phyloP scores from a whole-genome alignment of 2,329 filamentous ascomycete species.

The Stachybotrys chartarum region DNA sequence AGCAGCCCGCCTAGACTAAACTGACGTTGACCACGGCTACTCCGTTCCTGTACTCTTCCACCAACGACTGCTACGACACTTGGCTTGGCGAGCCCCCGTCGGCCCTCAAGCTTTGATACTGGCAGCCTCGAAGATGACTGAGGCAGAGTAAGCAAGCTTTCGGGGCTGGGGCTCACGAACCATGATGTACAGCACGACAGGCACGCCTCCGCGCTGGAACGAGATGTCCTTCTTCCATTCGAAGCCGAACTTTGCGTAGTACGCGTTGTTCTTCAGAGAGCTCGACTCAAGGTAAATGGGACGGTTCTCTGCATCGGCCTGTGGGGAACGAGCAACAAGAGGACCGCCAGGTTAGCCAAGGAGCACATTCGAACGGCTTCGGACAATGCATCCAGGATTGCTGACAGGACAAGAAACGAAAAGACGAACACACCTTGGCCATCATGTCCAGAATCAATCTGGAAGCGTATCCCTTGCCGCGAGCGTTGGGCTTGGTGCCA shows the following conservation, averaged over 20 bases:
- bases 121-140: conserved; percentile 1
- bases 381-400: no score
- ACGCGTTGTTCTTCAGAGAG: conserved; percentile 57
- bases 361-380: no score
- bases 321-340: background rate
- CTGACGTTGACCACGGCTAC: no score
- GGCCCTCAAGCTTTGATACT: conserved; percentile 1
- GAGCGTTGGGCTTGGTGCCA: conserved; percentile 63
- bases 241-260: conserved; percentile 74
- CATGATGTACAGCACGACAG: conserved; percentile 72
- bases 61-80: no score
- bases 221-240: conserved; percentile 55
- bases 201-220: conserved; percentile 48
- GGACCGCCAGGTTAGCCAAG: background rate
- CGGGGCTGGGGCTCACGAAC: conserved; percentile 58
- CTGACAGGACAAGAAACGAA: background rate
- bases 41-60: no score
- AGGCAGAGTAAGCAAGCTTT: conserved; percentile 15
- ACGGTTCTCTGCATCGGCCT: conserved; percentile 62
- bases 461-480: conserved; percentile 65
- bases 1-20: no score
- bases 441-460: conserved; percentile 67
- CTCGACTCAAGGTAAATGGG: conserved; percentile 76
- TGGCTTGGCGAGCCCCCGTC: no score
- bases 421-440: conserved; percentile 36